These are phyloP conservation scores for Colletotrichum tofieldiae DNA, from an alignment of 2,329 filamentous ascomycete genomes.

Conservation along the genomic window DNA sequence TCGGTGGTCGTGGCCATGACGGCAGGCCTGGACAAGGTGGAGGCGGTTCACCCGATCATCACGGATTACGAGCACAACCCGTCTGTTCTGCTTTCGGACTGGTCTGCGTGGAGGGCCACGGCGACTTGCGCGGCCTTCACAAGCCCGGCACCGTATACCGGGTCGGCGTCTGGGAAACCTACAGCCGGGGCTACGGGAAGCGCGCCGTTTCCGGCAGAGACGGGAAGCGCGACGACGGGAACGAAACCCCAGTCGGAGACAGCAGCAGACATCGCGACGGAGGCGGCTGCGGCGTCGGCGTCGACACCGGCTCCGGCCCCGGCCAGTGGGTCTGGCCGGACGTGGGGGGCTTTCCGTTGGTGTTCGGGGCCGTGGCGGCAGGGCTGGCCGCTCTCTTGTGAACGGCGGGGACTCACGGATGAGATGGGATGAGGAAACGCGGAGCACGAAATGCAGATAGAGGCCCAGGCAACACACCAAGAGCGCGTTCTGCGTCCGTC, in stretches of 20 bases:
- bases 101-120: neutral
- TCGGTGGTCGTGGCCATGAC: constrained; percentile 32
- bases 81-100: constrained; percentile 14
- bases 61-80: neutral
- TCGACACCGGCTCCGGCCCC: constrained; percentile 12
- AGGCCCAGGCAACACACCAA: neutral
- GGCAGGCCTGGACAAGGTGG: constrained; percentile 29
- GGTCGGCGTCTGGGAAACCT: neutral
- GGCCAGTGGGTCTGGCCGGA: constrained; percentile 15
- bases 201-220: constrained; percentile 14
- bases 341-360: neutral
- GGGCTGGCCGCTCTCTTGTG: constrained; percentile 9
- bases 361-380: constrained; percentile 2
- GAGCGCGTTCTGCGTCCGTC: neutral
- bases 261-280: neutral
- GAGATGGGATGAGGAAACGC: neutral
- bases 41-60: constrained; percentile 17
- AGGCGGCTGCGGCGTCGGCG: neutral
- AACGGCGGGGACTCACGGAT: neutral
- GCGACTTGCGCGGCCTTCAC: constrained; percentile 20
- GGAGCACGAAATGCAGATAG: neutral
- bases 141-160: constrained; percentile 21
- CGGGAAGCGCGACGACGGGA: neutral
- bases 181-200: constrained; percentile 1
- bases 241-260: constrained; percentile 1